phyloP scores from a whole-genome alignment of 768 basidiomycete species.

The Pisolithus albus region DNA sequence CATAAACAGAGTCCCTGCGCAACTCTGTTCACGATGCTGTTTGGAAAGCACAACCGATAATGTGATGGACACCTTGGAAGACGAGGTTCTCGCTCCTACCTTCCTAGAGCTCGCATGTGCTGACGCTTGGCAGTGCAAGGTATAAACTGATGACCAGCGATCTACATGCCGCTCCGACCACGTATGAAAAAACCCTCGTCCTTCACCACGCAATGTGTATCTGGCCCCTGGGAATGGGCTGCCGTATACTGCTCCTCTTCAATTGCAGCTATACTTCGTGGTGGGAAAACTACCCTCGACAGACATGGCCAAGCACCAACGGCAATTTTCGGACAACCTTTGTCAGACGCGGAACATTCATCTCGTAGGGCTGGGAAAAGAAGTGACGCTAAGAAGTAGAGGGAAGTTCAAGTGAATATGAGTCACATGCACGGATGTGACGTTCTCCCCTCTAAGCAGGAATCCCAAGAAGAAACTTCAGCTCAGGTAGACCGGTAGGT shows the following conservation, averaged over 20 bases:
- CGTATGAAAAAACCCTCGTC: background rate
- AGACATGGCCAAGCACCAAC: constrained; percentile 4
- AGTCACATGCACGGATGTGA: background rate
- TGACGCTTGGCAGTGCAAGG: background rate
- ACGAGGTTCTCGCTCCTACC: background rate
- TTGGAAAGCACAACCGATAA: background rate
- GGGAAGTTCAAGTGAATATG: background rate
- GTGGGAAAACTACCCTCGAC: background rate
- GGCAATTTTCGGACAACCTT: background rate
- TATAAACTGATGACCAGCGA: constrained; percentile 2
- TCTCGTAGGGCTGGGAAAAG: background rate
- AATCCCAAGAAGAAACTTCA: background rate
- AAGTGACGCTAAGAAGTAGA: background rate
- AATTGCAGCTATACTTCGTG: background rate
- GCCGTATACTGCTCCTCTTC: constrained; percentile 1
- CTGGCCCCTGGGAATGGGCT: background rate
- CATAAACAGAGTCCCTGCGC: background rate
- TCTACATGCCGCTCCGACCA: background rate
- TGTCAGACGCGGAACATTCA: constrained; percentile 1
- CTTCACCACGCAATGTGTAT: background rate
- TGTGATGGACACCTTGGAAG: constrained; percentile 1
- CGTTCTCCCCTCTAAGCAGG: background rate
- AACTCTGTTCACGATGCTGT: background rate
- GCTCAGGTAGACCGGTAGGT: too few relatives aligned
- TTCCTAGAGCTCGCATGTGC: background rate